These are phyloP conservation scores for Fusarium sambucinum DNA, from an alignment of 2,329 filamentous ascomycete species.

Conservation along the genomic window DNA sequence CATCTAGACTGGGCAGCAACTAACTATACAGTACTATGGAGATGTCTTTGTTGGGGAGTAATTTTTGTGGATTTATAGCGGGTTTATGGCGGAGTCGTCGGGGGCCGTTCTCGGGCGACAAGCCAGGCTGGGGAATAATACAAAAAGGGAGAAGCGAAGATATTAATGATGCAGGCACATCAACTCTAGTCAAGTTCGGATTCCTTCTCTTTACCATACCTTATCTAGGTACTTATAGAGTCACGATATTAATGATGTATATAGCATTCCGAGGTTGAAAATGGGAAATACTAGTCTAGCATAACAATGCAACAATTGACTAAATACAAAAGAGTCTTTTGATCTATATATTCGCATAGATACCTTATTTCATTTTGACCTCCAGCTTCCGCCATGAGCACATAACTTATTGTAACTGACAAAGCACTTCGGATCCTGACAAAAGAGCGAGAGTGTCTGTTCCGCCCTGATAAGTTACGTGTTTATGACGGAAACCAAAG, in stretches of 20 bases:
- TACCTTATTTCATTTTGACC: too few relatives aligned
- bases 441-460: background rate
- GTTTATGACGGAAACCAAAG: too few relatives aligned
- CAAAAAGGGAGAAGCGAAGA: background rate
- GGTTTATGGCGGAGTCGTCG: conserved; percentile 30
- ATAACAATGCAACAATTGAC: background rate
- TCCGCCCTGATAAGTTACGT: too few relatives aligned
- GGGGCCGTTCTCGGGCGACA: conserved; percentile 11
- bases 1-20: background rate
- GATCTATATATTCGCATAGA: too few relatives aligned
- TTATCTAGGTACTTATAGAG: conserved; percentile 8
- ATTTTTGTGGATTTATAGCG: conserved; percentile 32
- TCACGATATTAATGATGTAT: conserved; percentile 35
- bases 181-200: conserved; percentile 1
- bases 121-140: conserved; percentile 3
- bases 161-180: conserved; percentile 22
- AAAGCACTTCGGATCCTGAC: background rate
- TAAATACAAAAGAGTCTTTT: background rate
- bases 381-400: background rate
- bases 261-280: conserved; percentile 1
- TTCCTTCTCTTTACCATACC: conserved; percentile 25
- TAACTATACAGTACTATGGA: background rate
- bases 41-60: conserved; percentile 15
- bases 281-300: background rate
- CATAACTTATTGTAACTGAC: background rate